Evolutionary conservation across 2,329 filamentous ascomycete genomes (phyloP).

Genomic region (Colletotrichum sp.): DNA sequence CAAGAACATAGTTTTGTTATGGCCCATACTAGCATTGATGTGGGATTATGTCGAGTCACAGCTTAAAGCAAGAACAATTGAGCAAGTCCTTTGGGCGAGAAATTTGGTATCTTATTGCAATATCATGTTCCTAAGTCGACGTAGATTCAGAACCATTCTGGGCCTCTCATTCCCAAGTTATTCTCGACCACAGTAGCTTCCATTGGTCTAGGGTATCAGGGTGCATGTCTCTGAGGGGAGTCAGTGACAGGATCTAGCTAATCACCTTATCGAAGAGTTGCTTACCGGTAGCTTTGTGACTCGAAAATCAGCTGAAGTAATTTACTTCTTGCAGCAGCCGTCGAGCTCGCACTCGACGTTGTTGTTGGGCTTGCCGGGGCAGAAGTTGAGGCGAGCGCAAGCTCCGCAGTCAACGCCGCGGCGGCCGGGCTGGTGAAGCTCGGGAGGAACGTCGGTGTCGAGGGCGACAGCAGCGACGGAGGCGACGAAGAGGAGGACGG

Average conservation of each 20-base stretch:
- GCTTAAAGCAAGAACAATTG: too few species aligned
- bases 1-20: accelerated
- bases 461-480: conserved; percentile 12
- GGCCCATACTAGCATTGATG: background rate
- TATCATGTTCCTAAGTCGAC: background rate
- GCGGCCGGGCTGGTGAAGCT: conserved; percentile 8
- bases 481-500: conserved; percentile 1
- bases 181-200: background rate
- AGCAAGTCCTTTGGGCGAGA: background rate
- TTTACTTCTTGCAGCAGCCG: conserved; percentile 3
- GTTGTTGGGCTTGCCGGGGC: conserved; percentile 9
- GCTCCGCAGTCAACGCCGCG: conserved; percentile 8
- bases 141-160: background rate
- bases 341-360: conserved; percentile 13
- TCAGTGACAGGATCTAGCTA: background rate
- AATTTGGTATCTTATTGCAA: background rate
- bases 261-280: background rate
- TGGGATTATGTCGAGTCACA: background rate
- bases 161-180: background rate
- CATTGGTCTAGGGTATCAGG: background rate
- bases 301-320: background rate
- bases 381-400: conserved; percentile 6
- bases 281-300: background rate
- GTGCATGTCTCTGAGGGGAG: background rate
- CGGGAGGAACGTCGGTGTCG: background rate